Evolutionary conservation across 176 grass and related monocot species (phyloP), one percentile per base, ranked within the genome.

Genomic region (Hyparrhenia diplandra): DNA sequence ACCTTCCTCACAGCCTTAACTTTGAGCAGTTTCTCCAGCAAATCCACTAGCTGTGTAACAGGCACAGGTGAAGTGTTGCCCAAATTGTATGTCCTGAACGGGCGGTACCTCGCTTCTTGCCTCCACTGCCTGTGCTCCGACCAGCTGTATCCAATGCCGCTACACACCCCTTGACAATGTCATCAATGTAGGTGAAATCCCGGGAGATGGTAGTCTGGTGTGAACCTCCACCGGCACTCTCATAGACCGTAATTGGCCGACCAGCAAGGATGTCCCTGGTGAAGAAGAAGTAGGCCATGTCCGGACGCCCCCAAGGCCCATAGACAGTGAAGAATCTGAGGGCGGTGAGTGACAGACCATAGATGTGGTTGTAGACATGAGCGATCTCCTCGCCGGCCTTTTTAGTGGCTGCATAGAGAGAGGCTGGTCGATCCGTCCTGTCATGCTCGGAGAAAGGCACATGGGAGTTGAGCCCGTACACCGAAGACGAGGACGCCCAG

Each of bases 11-110:
- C 76, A 5, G 93, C 93, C 74, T 92, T 92, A 62, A 95, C 82
- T 85, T 92, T 95, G 47, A 95, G 90, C 80, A 95, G 70, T 87
- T 92, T 95, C 87, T 95, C 93, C 77, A 95, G 89, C 67, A 92
- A 85, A 81, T 87, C 90, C 72, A 95, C 93, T 20, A 95, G 87
- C 77, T 88, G 90, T 85, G n/a, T 84, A 68, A 95, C 93, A 3
- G 87, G 93, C 75, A 95, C 78, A 24, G 93, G 92, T 55, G 89
- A 87, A 58, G 93, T 95, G 85, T 95, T 95, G 7, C 92, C 93
- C 62, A 95, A 68, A 85, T 95, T 95, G 69, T 87, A 95, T 32
- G 85, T 91, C 76, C 93, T 83, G 85, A 92, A 92, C 13, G 93
- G 90, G 89, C 90, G n/a, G 85, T 57, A 7, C 89, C 90, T 30